Conservation (phyloP, 1,139 yeast genomes). For the Scheffersomyces insectosa region DNA sequence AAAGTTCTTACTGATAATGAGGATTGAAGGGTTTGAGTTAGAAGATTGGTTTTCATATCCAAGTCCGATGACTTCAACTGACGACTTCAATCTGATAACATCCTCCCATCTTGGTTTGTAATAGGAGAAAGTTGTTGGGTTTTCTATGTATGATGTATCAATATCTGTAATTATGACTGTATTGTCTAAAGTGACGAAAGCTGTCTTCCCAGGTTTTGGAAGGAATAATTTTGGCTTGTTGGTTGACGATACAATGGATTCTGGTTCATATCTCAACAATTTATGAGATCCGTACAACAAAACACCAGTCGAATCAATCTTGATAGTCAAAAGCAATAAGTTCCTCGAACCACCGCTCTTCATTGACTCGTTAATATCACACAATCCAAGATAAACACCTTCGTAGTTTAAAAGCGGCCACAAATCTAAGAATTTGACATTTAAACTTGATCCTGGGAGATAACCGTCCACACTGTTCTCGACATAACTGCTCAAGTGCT, state of each 20-base stretch:
- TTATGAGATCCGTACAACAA: slow-evolving; percentile 62
- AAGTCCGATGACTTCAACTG: slow-evolving; percentile 58
- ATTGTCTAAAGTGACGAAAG: slow-evolving; percentile 61
- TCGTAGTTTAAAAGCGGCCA: slow-evolving; percentile 37
- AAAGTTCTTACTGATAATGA: slow-evolving; percentile 53
- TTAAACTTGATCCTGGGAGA: slow-evolving; percentile 34
- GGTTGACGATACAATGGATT: slow-evolving; percentile 25
- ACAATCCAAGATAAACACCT: slow-evolving; percentile 51
- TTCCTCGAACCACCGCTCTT: slow-evolving; percentile 17
- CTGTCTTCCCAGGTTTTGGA: slow-evolving; percentile 63
- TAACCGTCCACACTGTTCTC: slow-evolving; percentile 41
- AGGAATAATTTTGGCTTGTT: slow-evolving; percentile 53
- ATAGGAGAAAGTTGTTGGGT: slow-evolving; percentile 33
- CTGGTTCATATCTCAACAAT: slow-evolving; percentile 37
- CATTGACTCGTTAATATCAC: slow-evolving; percentile 27
- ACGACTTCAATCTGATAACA: slow-evolving; percentile 54
- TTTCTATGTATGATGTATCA: slow-evolving; percentile 36
- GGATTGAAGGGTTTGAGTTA: slow-evolving; percentile 41
- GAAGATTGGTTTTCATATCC: slow-evolving; percentile 50
- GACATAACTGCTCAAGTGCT: slow-evolving; percentile 28
- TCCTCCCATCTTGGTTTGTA: slow-evolving; percentile 79
- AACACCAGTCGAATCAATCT: slow-evolving; percentile 53
- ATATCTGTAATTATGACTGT: slow-evolving; percentile 70
- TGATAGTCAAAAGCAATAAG: slow-evolving; percentile 55
- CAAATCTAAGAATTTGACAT: slow-evolving; percentile 54